These are phyloP conservation scores for Suhomyces emberorum DNA, from an alignment of 805 yeast species.

Conservation along the genomic window DNA sequence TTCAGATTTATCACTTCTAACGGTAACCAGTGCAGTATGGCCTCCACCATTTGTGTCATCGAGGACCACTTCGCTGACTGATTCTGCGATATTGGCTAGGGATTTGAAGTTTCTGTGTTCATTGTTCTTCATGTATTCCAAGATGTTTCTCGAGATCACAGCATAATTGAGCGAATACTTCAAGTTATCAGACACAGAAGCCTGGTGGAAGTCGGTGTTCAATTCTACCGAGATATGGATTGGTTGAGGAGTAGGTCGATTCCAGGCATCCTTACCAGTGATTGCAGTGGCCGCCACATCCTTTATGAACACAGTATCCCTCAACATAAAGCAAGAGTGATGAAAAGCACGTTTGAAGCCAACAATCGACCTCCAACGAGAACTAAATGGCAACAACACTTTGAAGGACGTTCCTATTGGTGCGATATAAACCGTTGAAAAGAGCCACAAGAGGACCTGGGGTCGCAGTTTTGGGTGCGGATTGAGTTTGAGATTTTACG, in stretches of 20 bases:
- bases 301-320: slow-evolving; percentile 46
- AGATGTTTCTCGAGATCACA: slow-evolving; percentile 66
- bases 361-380: neutral
- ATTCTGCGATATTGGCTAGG: slow-evolving; percentile 46
- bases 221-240: slow-evolving; percentile 57
- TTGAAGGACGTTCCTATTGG: too few relatives aligned
- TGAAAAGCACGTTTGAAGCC: neutral
- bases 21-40: slow-evolving; percentile 34
- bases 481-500: too few relatives aligned
- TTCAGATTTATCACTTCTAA: slow-evolving; percentile 52
- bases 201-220: slow-evolving; percentile 63
- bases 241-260: slow-evolving; percentile 63
- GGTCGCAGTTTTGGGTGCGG: too few relatives aligned
- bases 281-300: slow-evolving; percentile 60
- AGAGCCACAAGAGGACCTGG: too few relatives aligned
- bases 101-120: slow-evolving; percentile 40
- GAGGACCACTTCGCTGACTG: slow-evolving; percentile 44
- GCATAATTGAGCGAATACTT: slow-evolving; percentile 86
- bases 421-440: too few relatives aligned
- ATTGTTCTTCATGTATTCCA: slow-evolving; percentile 45
- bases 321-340: slow-evolving; percentile 10
- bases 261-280: slow-evolving; percentile 76
- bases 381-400: neutral
- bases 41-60: slow-evolving; percentile 47
- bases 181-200: slow-evolving; percentile 81